Conservation (phyloP, 169 alveolate species). For the Plasmodium knowlesi region DNA sequence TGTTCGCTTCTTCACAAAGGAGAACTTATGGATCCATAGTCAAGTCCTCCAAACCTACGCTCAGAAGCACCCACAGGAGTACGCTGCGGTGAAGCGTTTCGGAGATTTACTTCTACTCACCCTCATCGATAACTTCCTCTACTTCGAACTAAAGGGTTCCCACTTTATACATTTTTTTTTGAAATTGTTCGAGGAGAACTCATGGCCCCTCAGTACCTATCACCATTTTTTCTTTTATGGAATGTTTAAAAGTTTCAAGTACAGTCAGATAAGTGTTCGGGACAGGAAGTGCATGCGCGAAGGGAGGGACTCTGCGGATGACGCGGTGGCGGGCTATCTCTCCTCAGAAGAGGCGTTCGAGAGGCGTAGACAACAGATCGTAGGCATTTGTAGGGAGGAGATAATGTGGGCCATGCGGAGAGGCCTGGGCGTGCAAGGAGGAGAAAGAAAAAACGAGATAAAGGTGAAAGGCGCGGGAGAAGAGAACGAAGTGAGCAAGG, state of each 20-base stretch:
- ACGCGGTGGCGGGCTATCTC: slow-evolving; percentile 11
- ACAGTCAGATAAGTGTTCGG: slow-evolving; percentile 23
- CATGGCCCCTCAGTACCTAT: slow-evolving; percentile 27
- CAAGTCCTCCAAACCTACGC: neutral
- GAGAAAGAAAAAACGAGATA: neutral
- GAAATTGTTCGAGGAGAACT: slow-evolving; percentile 10
- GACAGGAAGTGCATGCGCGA: slow-evolving; percentile 13
- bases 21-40: neutral
- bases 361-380: slow-evolving; percentile 19
- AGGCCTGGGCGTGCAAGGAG: neutral
- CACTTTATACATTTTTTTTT: slow-evolving; percentile 49
- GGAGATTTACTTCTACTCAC: slow-evolving; percentile 19
- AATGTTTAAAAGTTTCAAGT: slow-evolving; percentile 14
- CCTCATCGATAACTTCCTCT: slow-evolving; percentile 31
- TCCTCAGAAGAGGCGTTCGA: slow-evolving; percentile 44
- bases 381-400: neutral
- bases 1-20: neutral
- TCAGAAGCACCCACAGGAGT: slow-evolving; percentile 14
- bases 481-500: neutral
- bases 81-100: neutral
- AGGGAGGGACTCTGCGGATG: neutral
- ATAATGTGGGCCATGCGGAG: neutral
- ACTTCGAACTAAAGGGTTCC: slow-evolving; percentile 47
- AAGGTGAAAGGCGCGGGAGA: neutral
- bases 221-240: slow-evolving; percentile 38